Evolutionary conservation across 75 land plant genomes (phyloP).

Genomic region (Cupressus sempervirens): DNA sequence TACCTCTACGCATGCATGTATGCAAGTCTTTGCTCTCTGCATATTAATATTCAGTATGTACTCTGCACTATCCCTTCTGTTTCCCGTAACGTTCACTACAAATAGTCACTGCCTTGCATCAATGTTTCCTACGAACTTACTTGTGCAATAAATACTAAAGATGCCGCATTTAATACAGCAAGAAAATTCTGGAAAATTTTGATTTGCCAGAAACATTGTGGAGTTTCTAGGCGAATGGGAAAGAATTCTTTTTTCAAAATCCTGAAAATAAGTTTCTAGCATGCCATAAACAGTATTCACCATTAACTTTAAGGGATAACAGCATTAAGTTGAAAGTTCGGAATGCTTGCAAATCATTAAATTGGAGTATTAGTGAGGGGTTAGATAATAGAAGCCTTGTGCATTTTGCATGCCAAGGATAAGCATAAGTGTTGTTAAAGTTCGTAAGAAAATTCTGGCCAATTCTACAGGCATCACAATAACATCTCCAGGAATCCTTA

Average conservation of each 20-base stretch:
- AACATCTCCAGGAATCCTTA: neutral
- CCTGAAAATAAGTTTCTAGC: neutral
- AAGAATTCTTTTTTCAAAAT: neutral
- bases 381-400: neutral
- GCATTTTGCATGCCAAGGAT: neutral
- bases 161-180: neutral
- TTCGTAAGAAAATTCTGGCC: neutral
- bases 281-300: neutral
- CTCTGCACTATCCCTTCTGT: neutral
- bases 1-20: neutral
- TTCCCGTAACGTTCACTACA: neutral
- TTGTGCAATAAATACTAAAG: neutral
- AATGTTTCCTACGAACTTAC: neutral
- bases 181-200: neutral
- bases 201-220: neutral
- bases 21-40: neutral
- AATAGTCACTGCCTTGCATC: neutral
- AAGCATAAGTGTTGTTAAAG: neutral
- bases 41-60: neutral
- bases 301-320: neutral
- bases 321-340: neutral
- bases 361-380: neutral
- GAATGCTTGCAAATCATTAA: neutral
- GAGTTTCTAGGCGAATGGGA: neutral
- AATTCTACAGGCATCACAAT: neutral